phyloP scores from a whole-genome alignment of 1,139 yeast species.

The Pneumocystis jirovecii region DNA sequence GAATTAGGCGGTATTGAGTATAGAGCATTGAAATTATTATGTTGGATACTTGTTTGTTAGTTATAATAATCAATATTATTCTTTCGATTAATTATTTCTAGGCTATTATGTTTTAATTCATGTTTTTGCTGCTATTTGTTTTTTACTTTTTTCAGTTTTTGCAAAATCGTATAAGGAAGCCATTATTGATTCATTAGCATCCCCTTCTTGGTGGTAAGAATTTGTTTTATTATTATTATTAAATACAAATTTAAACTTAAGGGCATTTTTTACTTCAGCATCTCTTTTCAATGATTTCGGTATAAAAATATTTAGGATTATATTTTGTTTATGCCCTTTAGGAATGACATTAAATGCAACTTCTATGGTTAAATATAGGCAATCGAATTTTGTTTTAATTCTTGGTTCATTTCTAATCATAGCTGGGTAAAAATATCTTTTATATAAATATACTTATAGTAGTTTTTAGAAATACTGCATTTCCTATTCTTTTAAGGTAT shows the following conservation, averaged over 20 bases:
- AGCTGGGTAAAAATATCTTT: slow-evolving; percentile 5
- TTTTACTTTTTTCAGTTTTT: slow-evolving; percentile 50
- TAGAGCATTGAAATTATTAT: slow-evolving; percentile 64
- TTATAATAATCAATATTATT: slow-evolving; percentile 20
- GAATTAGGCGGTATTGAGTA: slow-evolving; percentile 96
- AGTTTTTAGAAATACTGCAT: slow-evolving; percentile 11
- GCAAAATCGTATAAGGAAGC: slow-evolving; percentile 25
- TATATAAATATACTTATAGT: not conserved
- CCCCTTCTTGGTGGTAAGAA: slow-evolving; percentile 56
- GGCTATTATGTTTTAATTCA: slow-evolving; percentile 58
- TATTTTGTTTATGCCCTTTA: slow-evolving; percentile 24
- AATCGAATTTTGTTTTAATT: slow-evolving; percentile 9
- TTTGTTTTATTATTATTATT: not conserved
- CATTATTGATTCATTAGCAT: slow-evolving; percentile 38
- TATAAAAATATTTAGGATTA: slow-evolving; percentile 29
- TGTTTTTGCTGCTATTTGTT: slow-evolving; percentile 38
- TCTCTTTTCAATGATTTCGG: slow-evolving; percentile 80
- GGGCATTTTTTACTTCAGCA: slow-evolving; percentile 75
- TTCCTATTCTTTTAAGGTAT: slow-evolving; percentile 10
- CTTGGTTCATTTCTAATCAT: slow-evolving; percentile 10
- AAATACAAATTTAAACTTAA: not conserved
- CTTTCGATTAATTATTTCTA: not conserved
- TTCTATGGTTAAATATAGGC: slow-evolving; percentile 10
- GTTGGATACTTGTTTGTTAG: slow-evolving; percentile 39
- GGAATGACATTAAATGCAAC: slow-evolving; percentile 5